phyloP scores from a whole-genome alignment of 768 basidiomycete species.

The Clitopilus hobsonii region DNA sequence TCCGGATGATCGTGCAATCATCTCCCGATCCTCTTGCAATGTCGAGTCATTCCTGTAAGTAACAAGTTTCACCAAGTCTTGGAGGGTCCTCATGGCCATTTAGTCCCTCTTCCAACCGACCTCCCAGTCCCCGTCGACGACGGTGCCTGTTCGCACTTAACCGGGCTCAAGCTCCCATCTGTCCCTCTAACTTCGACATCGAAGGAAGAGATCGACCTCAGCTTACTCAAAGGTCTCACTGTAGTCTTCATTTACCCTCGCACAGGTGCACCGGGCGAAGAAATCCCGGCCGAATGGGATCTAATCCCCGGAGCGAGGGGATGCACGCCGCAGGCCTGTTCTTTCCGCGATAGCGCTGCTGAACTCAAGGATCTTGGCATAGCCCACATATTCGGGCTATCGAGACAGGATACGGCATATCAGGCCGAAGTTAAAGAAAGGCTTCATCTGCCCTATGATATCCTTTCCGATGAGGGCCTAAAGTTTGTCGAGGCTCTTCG shows the following conservation, averaged over 20 bases:
- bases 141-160: constrained; percentile 16
- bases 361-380: constrained; percentile 14
- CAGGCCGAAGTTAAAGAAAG: constrained; percentile 16
- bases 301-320: constrained; percentile 18
- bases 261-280: constrained; percentile 13
- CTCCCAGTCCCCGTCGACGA: constrained; percentile 17
- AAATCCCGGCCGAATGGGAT: constrained; percentile 14
- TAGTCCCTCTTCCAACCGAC: constrained; percentile 9
- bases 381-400: constrained; percentile 15
- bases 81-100: background rate
- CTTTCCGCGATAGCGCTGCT: constrained; percentile 15
- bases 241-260: constrained; percentile 18
- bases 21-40: too few relatives aligned
- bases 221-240: constrained; percentile 13
- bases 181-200: constrained; percentile 13
- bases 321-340: constrained; percentile 19
- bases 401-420: constrained; percentile 16
- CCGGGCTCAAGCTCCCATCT: constrained; percentile 9
- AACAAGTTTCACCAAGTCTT: background rate
- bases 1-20: background rate
- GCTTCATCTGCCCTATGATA: constrained; percentile 15
- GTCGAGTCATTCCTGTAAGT: background rate
- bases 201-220: constrained; percentile 10
- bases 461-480: constrained; percentile 14
- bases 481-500: constrained; percentile 11